phyloP scores from a whole-genome alignment of 768 basidiomycete species.

The Boletus bicolor region DNA sequence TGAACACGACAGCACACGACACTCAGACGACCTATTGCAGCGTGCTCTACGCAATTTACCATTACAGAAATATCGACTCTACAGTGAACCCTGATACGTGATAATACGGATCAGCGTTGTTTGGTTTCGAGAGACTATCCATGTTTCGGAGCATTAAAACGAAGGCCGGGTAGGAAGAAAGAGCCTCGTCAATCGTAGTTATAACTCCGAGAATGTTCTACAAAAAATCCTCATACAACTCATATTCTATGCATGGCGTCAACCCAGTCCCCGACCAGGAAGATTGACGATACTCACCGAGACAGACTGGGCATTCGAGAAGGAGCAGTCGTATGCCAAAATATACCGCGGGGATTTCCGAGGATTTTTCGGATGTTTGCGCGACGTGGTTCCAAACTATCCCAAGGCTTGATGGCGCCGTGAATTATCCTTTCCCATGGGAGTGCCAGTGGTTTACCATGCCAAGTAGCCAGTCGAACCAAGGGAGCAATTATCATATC shows the following conservation, averaged over 20 bases:
- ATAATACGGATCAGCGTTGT: conserved; percentile 41
- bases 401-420: too few relatives aligned
- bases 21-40: not conserved
- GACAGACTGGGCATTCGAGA: not conserved
- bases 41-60: too few relatives aligned
- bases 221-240: not conserved
- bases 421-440: too few relatives aligned
- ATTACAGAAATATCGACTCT: conserved; percentile 27
- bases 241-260: not conserved
- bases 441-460: too few relatives aligned
- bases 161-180: conserved; percentile 56
- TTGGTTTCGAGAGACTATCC: conserved; percentile 55
- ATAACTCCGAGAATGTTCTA: conserved; percentile 59
- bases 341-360: not conserved
- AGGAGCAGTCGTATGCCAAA: not conserved
- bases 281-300: not conserved
- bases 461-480: too few relatives aligned
- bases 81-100: conserved; percentile 30
- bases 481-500: too few relatives aligned
- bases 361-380: not conserved
- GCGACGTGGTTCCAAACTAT: too few relatives aligned
- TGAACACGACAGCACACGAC: not conserved
- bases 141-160: conserved; percentile 87
- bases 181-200: conserved; percentile 76
- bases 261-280: not conserved